Evolutionary conservation across 1,139 yeast genomes (phyloP).

Genomic region (Suhomyces atakaporum): DNA sequence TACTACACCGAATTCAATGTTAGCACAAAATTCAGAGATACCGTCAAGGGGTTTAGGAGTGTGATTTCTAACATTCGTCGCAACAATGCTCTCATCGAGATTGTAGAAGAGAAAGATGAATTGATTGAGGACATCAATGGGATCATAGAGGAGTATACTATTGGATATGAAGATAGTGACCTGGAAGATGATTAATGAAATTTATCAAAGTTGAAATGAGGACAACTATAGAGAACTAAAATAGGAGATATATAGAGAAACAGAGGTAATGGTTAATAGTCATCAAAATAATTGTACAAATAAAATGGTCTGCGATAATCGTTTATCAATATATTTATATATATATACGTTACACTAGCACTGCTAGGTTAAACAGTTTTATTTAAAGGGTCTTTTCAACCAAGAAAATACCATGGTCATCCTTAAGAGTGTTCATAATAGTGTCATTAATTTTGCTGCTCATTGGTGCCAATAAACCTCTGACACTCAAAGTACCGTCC

Average conservation of each 20-base stretch:
- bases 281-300: too few relatives aligned
- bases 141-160: slow-evolving; percentile 54
- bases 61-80: slow-evolving; percentile 41
- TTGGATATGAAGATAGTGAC: slow-evolving; percentile 54
- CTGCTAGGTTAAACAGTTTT: too few relatives aligned
- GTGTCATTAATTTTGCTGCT: slow-evolving; percentile 87
- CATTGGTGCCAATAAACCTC: slow-evolving; percentile 91
- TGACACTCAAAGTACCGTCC: slow-evolving; percentile 68
- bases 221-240: neutral
- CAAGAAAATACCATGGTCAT: slow-evolving; percentile 82
- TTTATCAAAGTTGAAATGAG: neutral
- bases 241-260: neutral
- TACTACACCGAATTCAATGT: slow-evolving; percentile 43
- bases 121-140: slow-evolving; percentile 56
- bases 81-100: slow-evolving; percentile 20
- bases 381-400: slow-evolving; percentile 73
- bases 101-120: slow-evolving; percentile 71
- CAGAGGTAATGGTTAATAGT: too few relatives aligned
- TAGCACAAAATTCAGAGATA: slow-evolving; percentile 45
- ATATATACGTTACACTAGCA: neutral
- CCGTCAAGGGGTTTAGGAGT: slow-evolving; percentile 50
- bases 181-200: slow-evolving; percentile 15
- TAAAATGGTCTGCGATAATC: too few relatives aligned
- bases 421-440: slow-evolving; percentile 87
- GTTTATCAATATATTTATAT: too few relatives aligned